Conservation (phyloP, 2,329 filamentous ascomycete species). For the Verticillium klebahnii region DNA sequence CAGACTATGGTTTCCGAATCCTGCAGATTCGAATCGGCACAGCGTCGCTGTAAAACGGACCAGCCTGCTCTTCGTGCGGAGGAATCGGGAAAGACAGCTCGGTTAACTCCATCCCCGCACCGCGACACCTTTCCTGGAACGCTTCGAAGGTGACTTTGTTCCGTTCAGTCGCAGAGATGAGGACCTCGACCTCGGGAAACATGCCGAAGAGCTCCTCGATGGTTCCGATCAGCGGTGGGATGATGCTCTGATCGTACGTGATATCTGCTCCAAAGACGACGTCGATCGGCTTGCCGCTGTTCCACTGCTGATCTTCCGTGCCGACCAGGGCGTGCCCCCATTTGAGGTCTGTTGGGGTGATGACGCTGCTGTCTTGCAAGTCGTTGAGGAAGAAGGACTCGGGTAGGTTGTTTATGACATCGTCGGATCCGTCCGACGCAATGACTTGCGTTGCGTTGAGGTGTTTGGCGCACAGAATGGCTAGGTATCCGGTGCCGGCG, state of each 20-base stretch:
- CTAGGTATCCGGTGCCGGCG: constrained; percentile 71
- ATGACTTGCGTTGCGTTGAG: constrained; percentile 56
- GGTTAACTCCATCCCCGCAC: constrained; percentile 36
- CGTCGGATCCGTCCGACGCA: constrained; percentile 70
- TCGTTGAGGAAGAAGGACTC: constrained; percentile 67
- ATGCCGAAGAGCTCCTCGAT: constrained; percentile 56
- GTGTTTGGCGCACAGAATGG: constrained; percentile 67
- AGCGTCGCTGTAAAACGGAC: constrained; percentile 60
- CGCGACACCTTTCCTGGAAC: constrained; percentile 57
- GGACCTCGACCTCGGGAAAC: constrained; percentile 50
- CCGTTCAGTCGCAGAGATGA: constrained; percentile 67
- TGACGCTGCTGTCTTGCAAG: constrained; percentile 39
- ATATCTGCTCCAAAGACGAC: constrained; percentile 72
- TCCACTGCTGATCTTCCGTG: constrained; percentile 51
- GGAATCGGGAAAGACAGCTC: constrained; percentile 38
- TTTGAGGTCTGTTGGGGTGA: constrained; percentile 51
- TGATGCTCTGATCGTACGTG: constrained; percentile 65
- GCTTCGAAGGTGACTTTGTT: constrained; percentile 64
- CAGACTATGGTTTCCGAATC: neutral
- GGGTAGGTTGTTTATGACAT: constrained; percentile 62
- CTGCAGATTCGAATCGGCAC: constrained; percentile 54
- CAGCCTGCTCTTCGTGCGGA: constrained; percentile 39
- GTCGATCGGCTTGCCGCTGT: constrained; percentile 45
- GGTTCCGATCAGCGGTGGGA: constrained; percentile 61
- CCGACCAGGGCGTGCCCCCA: constrained; percentile 61